phyloP scores from a whole-genome alignment of 2,329 filamentous ascomycete species.

The Aspergillus sp. region DNA sequence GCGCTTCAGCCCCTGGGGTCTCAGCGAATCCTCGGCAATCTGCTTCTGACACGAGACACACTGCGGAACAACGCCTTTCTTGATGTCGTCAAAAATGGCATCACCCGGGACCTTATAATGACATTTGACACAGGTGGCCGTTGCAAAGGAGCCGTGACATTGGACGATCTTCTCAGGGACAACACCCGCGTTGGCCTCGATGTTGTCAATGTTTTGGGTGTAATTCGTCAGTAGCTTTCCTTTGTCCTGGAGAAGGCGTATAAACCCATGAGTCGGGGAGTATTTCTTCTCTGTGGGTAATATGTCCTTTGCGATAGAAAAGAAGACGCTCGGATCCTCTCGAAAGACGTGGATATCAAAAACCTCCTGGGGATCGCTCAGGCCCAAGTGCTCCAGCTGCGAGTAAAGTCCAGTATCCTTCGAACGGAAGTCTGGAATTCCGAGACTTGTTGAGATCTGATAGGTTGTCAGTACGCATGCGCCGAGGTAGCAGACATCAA shows the following conservation, averaged over 20 bases:
- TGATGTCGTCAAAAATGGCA: conserved; percentile 75
- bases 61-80: conserved; percentile 70
- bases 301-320: conserved; percentile 86
- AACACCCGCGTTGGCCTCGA: conserved; percentile 85
- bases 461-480: conserved; percentile 4
- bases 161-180: conserved; percentile 79
- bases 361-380: conserved; percentile 85
- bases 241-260: conserved; percentile 81
- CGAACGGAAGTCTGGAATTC: conserved; percentile 95
- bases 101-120: conserved; percentile 71
- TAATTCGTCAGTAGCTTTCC: conserved; percentile 93
- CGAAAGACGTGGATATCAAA: conserved; percentile 89
- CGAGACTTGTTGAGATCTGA: conserved; percentile 86
- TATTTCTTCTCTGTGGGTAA: conserved; percentile 75
- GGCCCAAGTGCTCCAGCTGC: conserved; percentile 73
- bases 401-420: conserved; percentile 91
- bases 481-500: background rate
- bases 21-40: conserved; percentile 44
- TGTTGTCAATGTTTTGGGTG: conserved; percentile 97
- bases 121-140: conserved; percentile 84
- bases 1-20: conserved; percentile 50
- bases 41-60: conserved; percentile 69
- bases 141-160: conserved; percentile 95
- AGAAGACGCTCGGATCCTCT: conserved; percentile 86
- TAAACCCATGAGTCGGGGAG: conserved; percentile 92